Conservation (phyloP, 768 basidiomycete genomes). For the Boletellus sp. region DNA sequence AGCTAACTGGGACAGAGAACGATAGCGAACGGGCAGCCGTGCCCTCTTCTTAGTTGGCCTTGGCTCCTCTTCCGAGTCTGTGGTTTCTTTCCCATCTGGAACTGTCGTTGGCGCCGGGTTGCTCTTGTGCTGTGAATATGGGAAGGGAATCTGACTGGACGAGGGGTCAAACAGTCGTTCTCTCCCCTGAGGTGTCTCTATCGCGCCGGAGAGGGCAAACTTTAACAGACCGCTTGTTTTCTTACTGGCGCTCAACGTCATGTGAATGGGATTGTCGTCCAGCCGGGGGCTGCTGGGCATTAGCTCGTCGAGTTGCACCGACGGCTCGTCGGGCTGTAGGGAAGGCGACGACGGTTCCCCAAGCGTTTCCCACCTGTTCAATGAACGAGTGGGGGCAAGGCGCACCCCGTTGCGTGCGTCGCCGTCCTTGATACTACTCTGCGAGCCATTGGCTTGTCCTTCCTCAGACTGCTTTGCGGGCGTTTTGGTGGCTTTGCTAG, state of each 20-base stretch:
- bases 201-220: neutral
- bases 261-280: neutral
- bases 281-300: conserved; percentile 30
- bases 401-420: neutral
- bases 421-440: neutral
- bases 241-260: conserved; percentile 10
- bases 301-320: conserved; percentile 30
- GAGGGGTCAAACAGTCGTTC: conserved; percentile 47
- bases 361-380: conserved; percentile 31
- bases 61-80: conserved; percentile 23
- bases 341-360: conserved; percentile 23
- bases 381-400: conserved; percentile 9
- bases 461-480: conserved; percentile 9
- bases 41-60: conserved; percentile 19
- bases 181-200: conserved; percentile 1
- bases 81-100: conserved; percentile 32
- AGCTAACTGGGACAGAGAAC: conserved; percentile 53
- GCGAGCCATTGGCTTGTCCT: neutral
- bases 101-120: conserved; percentile 4
- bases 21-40: conserved; percentile 30
- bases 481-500: conserved; percentile 7
- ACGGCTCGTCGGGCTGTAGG: conserved; percentile 28
- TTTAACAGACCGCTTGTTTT: conserved; percentile 1
- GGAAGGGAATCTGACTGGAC: conserved; percentile 51
- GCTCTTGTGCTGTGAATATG: conserved; percentile 45